Conservation (phyloP, 2,329 filamentous ascomycete species). For the Epichloe coenophiala region DNA sequence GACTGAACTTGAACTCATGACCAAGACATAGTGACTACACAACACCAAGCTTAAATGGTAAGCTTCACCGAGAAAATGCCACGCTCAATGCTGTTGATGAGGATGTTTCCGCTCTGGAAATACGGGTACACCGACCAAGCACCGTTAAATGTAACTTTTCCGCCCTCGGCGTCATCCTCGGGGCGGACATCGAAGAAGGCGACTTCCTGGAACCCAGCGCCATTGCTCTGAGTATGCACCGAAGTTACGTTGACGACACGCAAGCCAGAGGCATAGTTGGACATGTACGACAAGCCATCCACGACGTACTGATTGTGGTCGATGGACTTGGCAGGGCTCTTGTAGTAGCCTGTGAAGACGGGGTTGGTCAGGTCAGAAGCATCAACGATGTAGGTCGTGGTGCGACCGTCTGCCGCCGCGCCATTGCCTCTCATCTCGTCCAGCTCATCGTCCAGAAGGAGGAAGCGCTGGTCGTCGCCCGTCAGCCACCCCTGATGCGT, state of each 20-base stretch:
- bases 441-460: slow-evolving; percentile 34
- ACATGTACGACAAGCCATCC: slow-evolving; percentile 29
- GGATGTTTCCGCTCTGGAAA: slow-evolving; percentile 30
- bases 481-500: slow-evolving; percentile 42
- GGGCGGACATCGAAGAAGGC: slow-evolving; percentile 14
- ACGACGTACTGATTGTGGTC: slow-evolving; percentile 34
- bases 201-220: too few species aligned
- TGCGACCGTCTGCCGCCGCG: slow-evolving; percentile 21
- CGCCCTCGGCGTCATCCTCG: slow-evolving; percentile 34
- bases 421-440: slow-evolving; percentile 30
- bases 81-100: slow-evolving; percentile 34
- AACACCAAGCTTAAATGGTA: slow-evolving; percentile 4
- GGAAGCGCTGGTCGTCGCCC: slow-evolving; percentile 26
- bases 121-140: slow-evolving; percentile 34
- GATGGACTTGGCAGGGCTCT: slow-evolving; percentile 23
- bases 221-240: slow-evolving; percentile 7
- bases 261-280: slow-evolving; percentile 34
- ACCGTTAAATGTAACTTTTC: slow-evolving; percentile 23
- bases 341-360: slow-evolving; percentile 25
- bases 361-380: slow-evolving; percentile 20
- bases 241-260: slow-evolving; percentile 21
- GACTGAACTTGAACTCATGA: too few species aligned
- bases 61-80: slow-evolving; percentile 29
- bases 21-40: too few species aligned
- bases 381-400: slow-evolving; percentile 19